A percentile compares a stretch with the other conserved stretches of the same genome.
Conservation (phyloP, 345 rosid species). For the Triadica sebifera region DNA sequence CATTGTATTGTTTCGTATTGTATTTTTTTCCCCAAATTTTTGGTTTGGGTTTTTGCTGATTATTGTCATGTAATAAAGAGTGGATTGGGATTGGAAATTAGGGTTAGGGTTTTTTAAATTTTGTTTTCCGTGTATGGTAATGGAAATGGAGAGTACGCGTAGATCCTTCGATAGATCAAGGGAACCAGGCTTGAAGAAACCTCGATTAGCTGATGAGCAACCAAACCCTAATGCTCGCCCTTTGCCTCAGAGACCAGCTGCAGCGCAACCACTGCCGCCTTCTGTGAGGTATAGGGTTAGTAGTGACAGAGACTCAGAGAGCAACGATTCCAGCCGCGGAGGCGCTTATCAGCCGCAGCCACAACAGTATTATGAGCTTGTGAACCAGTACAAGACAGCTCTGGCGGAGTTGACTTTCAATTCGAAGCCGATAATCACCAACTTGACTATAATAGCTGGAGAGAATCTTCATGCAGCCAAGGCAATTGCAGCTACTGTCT, state of each 20-base stretch:
- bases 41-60: background rate
- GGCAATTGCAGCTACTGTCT: slow-evolving; percentile 68
- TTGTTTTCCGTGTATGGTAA: slow-evolving; percentile 14
- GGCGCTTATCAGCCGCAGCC: slow-evolving; percentile 84
- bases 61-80: slow-evolving; percentile 9
- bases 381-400: slow-evolving; percentile 85
- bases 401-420: slow-evolving; percentile 90
- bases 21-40: background rate
- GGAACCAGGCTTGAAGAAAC: slow-evolving; percentile 51
- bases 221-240: slow-evolving; percentile 36
- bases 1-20: too few relatives aligned
- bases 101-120: slow-evolving; percentile 21
- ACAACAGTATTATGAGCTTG: slow-evolving; percentile 80
- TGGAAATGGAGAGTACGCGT: slow-evolving; percentile 75
- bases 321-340: slow-evolving; percentile 39
- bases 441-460: slow-evolving; percentile 93
- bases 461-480: slow-evolving; percentile 89
- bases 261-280: slow-evolving; percentile 21
- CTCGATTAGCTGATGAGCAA: slow-evolving; percentile 57
- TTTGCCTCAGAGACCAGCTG: slow-evolving; percentile 44
- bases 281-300: slow-evolving; percentile 26
- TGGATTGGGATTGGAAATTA: slow-evolving; percentile 16
- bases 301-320: slow-evolving; percentile 44
- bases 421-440: slow-evolving; percentile 96
- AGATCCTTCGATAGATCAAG: slow-evolving; percentile 77